Percentiles rank a stretch among this genome's conserved stretches.
Evolutionary conservation across 371 early-diverging fungal species (phyloP).

Genomic region (Circinella umbellata): DNA sequence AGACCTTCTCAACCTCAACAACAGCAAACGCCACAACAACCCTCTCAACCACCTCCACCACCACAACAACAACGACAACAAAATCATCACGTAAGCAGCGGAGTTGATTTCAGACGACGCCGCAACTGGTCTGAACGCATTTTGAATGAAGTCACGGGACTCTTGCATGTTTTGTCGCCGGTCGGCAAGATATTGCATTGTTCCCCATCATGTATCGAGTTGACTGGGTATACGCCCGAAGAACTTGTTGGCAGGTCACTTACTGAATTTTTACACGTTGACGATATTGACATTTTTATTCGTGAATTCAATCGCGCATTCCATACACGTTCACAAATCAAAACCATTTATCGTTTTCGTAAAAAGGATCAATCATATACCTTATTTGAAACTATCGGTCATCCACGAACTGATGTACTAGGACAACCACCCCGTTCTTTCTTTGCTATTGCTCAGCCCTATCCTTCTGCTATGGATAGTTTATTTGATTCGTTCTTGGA

Average conservation of each 20-base stretch:
- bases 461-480: conserved; percentile 51
- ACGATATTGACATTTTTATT: conserved; percentile 28
- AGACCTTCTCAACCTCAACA: not conserved
- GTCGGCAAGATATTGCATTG: conserved; percentile 60
- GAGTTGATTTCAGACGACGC: conserved; percentile 54
- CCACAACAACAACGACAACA: conserved; percentile 1
- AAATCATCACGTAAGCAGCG: conserved; percentile 6
- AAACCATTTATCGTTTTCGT: conserved; percentile 52
- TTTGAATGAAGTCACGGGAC: conserved; percentile 63
- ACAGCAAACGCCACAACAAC: not conserved
- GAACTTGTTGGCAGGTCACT: conserved; percentile 60
- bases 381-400: conserved; percentile 56
- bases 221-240: conserved; percentile 64
- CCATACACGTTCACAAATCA: conserved; percentile 45
- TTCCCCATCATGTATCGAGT: conserved; percentile 56
- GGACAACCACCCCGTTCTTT: conserved; percentile 46
- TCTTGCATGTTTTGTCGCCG: conserved; percentile 64
- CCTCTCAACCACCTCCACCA: not conserved
- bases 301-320: conserved; percentile 45
- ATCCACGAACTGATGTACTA: conserved; percentile 38
- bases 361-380: conserved; percentile 55
- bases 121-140: conserved; percentile 64
- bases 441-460: conserved; percentile 58
- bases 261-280: conserved; percentile 61
- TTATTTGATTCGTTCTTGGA: conserved; percentile 61